Evolutionary conservation across 2,329 filamentous ascomycete species (phyloP).

Genomic region (Stagonosporopsis vannaccii): DNA sequence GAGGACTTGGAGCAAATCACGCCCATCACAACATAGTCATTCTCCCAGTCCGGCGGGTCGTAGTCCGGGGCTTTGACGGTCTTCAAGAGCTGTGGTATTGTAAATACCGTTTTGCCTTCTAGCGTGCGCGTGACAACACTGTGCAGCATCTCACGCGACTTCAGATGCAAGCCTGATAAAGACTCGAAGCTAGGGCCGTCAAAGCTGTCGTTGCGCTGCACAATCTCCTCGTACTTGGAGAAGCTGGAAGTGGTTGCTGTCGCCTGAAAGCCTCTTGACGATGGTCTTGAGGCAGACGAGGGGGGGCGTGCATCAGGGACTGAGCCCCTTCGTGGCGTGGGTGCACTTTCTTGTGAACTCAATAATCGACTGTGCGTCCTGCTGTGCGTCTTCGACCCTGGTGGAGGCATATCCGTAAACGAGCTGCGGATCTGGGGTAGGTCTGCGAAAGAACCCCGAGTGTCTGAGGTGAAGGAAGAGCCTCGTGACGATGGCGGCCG

Average conservation of each 20-base stretch:
- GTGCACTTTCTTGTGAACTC: constrained; percentile 22
- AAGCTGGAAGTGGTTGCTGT: constrained; percentile 28
- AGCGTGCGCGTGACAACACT: constrained; percentile 79
- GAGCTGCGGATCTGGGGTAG: constrained; percentile 24
- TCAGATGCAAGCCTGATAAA: constrained; percentile 85
- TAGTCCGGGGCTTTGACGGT: constrained; percentile 84
- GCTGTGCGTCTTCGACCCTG: constrained; percentile 15
- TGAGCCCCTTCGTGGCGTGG: constrained; percentile 33
- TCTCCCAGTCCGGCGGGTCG: constrained; percentile 79
- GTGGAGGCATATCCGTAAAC: constrained; percentile 27
- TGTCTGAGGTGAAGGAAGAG: constrained; percentile 21
- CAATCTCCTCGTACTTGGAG: constrained; percentile 41
- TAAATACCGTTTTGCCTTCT: constrained; percentile 76
- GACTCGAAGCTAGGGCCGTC: constrained; percentile 70
- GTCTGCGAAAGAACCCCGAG: constrained; percentile 24
- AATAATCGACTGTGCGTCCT: constrained; percentile 29
- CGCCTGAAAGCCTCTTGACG: constrained; percentile 28
- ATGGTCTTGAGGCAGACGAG: constrained; percentile 32
- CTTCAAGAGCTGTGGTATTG: constrained; percentile 80
- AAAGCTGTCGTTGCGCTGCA: constrained; percentile 54
- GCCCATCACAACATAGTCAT: constrained; percentile 88
- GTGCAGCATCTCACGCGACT: constrained; percentile 83
- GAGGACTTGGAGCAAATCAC: constrained; percentile 89
- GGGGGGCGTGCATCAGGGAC: constrained; percentile 13
- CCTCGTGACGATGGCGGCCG: constrained; percentile 37